Percentiles rank a stretch among this genome's conserved stretches.
Evolutionary conservation across 306 rosid genomes (phyloP).

Genomic region (Trifolium pratense): DNA sequence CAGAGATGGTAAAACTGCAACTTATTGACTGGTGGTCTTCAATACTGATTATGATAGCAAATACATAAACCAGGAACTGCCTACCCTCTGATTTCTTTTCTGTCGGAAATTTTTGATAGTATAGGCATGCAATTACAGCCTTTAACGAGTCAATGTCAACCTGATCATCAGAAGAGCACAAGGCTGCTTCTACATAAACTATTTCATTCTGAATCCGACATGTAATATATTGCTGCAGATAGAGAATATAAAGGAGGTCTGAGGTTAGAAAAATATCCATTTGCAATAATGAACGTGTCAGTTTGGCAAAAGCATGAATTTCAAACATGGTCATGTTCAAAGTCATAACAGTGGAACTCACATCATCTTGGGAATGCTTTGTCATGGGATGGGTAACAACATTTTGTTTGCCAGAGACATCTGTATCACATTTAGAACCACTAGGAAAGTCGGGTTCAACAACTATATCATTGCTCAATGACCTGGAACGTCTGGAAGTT

Average conservation of each 20-base stretch:
- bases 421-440: constrained; percentile 61
- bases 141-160: constrained; percentile 66
- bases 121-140: constrained; percentile 81
- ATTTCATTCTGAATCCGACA: constrained; percentile 68
- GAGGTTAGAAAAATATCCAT: constrained; percentile 46
- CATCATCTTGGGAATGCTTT: constrained; percentile 55
- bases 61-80: constrained; percentile 33
- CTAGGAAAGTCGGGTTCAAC: constrained; percentile 54
- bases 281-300: constrained; percentile 35
- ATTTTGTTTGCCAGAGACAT: constrained; percentile 54
- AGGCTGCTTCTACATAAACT: constrained; percentile 52
- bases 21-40: constrained; percentile 32
- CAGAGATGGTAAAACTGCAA: constrained; percentile 29
- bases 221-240: constrained; percentile 58
- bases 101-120: constrained; percentile 70
- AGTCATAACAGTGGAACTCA: constrained; percentile 56
- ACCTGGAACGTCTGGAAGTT: constrained; percentile 50
- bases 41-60: constrained; percentile 13
- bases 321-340: constrained; percentile 34
- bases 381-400: constrained; percentile 39
- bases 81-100: constrained; percentile 89
- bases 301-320: constrained; percentile 20
- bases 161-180: constrained; percentile 50
- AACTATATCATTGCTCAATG: constrained; percentile 55
- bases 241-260: constrained; percentile 35